Conservation (phyloP, 345 rosid genomes). For the Sonneratia caseolaris region DNA sequence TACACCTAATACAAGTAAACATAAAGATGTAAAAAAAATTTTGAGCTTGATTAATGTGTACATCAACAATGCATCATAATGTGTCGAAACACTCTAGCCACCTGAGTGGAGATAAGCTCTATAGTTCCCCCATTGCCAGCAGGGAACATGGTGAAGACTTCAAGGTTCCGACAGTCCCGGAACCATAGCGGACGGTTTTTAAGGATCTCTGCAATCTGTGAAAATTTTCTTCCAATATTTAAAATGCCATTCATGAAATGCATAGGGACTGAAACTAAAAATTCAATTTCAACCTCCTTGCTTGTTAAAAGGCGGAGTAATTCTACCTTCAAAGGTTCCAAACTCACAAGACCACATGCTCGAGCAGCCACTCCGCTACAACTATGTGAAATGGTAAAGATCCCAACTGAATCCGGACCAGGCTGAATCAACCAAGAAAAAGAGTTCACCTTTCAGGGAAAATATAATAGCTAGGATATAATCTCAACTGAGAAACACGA, state of each 20-base stretch:
- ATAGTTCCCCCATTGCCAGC: slow-evolving; percentile 93
- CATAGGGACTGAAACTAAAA: not conserved
- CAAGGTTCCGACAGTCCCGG: slow-evolving; percentile 98
- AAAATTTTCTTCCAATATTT: not conserved
- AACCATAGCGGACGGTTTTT: slow-evolving; percentile 98
- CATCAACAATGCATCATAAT: slow-evolving; percentile 4
- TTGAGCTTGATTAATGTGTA: not conserved
- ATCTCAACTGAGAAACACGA: slow-evolving; percentile 2
- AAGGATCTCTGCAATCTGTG: slow-evolving; percentile 94
- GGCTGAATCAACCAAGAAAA: slow-evolving; percentile 38
- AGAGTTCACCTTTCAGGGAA: not conserved
- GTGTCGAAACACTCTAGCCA: slow-evolving; percentile 10
- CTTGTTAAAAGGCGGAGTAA: not conserved
- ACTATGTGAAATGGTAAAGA: slow-evolving; percentile 97
- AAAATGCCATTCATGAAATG: not conserved
- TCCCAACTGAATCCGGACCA: slow-evolving; percentile 99
- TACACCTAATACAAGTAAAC: slow-evolving; percentile 43
- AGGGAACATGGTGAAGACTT: slow-evolving; percentile 90
- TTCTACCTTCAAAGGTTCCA: slow-evolving; percentile 86
- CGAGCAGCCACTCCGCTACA: slow-evolving; percentile 99
- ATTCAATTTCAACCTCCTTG: not conserved
- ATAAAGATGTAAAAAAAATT: not conserved
- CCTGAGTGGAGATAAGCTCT: slow-evolving; percentile 94
- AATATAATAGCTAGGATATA: not conserved
- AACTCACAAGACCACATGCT: slow-evolving; percentile 98